phyloP scores from a whole-genome alignment of 352 stramenopile genomes.

The Globisporangium yorkense region DNA sequence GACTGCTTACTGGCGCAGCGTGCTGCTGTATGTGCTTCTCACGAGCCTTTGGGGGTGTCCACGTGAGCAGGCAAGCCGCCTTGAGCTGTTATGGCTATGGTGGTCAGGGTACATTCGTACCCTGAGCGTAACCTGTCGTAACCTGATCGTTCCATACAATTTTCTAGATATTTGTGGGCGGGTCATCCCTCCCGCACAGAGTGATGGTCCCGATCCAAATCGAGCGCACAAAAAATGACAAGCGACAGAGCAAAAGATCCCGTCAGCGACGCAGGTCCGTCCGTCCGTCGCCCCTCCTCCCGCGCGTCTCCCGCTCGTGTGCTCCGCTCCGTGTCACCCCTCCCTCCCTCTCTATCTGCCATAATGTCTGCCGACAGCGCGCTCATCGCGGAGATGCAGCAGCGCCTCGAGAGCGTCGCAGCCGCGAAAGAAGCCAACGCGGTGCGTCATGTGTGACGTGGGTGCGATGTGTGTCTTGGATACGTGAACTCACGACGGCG shows the following conservation, averaged over 20 bases:
- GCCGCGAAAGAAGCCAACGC: conserved; percentile 44
- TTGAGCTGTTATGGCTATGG: neutral
- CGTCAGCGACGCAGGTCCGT: neutral
- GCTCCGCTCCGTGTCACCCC: too few species aligned
- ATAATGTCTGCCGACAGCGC: neutral
- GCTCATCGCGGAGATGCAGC: conserved; percentile 39
- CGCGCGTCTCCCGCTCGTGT: neutral
- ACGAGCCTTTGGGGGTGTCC: too few species aligned
- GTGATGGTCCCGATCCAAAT: too few species aligned
- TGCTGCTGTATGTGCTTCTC: too few species aligned
- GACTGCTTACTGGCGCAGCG: too few species aligned
- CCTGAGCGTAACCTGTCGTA: too few species aligned
- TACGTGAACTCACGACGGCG: neutral
- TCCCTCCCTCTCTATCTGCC: neutral
- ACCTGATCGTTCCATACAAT: neutral
- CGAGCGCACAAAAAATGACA: too few species aligned
- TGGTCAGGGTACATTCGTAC: neutral
- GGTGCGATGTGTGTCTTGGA: neutral
- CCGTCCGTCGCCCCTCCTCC: conserved; percentile 24
- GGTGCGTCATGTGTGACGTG: conserved; percentile 3
- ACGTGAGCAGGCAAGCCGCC: too few species aligned
- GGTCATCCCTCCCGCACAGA: too few species aligned
- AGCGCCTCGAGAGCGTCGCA: conserved; percentile 31
- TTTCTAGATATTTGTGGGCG: neutral
- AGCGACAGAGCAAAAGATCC: too few species aligned